phyloP scores from a whole-genome alignment of 1,139 yeast genomes.

The Yamadazyma taylorii region DNA sequence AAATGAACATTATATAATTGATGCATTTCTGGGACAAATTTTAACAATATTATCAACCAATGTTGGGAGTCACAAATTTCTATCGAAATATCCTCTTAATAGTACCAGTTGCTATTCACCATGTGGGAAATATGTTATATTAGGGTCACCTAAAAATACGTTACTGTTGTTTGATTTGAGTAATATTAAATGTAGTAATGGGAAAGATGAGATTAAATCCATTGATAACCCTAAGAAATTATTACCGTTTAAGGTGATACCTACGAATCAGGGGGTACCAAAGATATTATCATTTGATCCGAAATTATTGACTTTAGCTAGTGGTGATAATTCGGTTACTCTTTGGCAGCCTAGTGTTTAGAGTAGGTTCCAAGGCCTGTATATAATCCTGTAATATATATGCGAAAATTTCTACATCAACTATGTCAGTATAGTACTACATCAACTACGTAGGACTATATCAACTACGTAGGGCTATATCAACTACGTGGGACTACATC shows the following conservation, averaged over 20 bases:
- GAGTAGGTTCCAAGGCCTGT: too few relatives aligned
- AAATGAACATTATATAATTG: conserved; percentile 57
- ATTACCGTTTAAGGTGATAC: conserved; percentile 26
- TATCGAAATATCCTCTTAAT: conserved; percentile 44
- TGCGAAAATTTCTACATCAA: neutral
- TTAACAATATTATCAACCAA: conserved; percentile 48
- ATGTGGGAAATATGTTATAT: conserved; percentile 72
- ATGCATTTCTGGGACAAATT: conserved; percentile 67
- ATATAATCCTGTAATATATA: neutral
- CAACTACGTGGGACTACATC: neutral
- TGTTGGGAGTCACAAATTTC: conserved; percentile 16
- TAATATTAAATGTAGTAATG: conserved; percentile 31
- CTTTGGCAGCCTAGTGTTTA: conserved; percentile 38
- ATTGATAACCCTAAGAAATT: conserved; percentile 24
- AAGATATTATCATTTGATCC: conserved; percentile 77
- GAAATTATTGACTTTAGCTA: conserved; percentile 68
- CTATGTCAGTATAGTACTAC: neutral
- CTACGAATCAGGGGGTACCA: conserved; percentile 44
- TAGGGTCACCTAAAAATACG: conserved; percentile 59
- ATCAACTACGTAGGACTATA: neutral
- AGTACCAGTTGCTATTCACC: conserved; percentile 76
- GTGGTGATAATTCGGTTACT: conserved; percentile 65
- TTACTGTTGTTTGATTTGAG: conserved; percentile 65
- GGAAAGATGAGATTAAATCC: conserved; percentile 15
- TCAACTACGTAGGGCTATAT: too few relatives aligned